These are phyloP conservation scores for Endogone sp. DNA, from an alignment of 192 early-diverging fungal genomes.

Conservation along the genomic window DNA sequence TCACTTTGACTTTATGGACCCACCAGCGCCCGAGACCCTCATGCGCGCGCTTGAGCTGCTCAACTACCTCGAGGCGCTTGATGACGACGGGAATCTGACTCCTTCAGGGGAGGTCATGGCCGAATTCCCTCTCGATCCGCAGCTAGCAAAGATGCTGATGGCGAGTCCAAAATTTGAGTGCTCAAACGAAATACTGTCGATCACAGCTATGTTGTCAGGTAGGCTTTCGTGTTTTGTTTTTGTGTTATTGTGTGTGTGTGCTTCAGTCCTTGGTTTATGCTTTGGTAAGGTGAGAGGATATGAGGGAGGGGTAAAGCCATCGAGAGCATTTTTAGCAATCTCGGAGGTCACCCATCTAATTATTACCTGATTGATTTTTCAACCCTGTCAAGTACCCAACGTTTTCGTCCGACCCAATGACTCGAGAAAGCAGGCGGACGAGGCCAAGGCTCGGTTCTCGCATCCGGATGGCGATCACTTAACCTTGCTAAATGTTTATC, in stretches of 20 bases:
- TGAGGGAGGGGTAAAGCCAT: too few relatives aligned
- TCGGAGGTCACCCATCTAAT: neutral
- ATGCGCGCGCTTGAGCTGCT: conserved; percentile 97
- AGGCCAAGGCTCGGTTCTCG: conserved; percentile 88
- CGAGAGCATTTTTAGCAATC: too few relatives aligned
- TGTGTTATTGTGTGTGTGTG: too few relatives aligned
- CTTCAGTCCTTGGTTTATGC: too few relatives aligned
- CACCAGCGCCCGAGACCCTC: conserved; percentile 95
- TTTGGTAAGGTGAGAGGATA: too few relatives aligned
- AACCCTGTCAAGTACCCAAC: conserved; percentile 61
- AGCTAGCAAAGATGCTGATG: conserved; percentile 92
- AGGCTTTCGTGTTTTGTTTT: too few relatives aligned
- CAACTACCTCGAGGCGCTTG: conserved; percentile 91
- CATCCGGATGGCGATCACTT: conserved; percentile 96
- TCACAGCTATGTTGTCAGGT: conserved; percentile 87
- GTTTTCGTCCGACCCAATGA: conserved; percentile 92
- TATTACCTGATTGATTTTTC: neutral
- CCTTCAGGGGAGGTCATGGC: conserved; percentile 80
- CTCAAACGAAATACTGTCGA: conserved; percentile 92
- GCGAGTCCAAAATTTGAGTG: conserved; percentile 78
- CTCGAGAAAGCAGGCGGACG: conserved; percentile 81
- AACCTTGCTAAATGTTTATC: conserved; percentile 81
- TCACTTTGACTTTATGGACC: conserved; percentile 99
- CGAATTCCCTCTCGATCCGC: conserved; percentile 97
- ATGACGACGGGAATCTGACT: conserved; percentile 95